Percentiles rank a stretch among this genome's conserved stretches.
phyloP scores from a whole-genome alignment of 495 filamentous ascomycete genomes.

The Aspergillus olivimuriae region DNA sequence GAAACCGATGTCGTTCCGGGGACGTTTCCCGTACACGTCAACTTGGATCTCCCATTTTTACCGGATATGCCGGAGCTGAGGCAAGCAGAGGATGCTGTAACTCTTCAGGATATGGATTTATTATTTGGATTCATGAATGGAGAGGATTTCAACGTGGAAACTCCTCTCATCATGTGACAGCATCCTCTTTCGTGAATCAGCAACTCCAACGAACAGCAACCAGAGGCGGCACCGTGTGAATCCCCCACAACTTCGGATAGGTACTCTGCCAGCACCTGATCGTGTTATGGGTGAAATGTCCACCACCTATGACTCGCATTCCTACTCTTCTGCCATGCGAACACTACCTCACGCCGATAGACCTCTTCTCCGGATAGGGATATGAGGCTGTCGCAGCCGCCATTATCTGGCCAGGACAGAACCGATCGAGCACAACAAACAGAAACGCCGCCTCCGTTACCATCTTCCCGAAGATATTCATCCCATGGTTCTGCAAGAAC shows the following conservation, averaged over 20 bases:
- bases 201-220: background rate
- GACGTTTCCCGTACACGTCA: background rate
- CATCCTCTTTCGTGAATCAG: no score
- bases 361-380: conserved; percentile 41
- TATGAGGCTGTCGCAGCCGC: conserved; percentile 44
- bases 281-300: conserved; percentile 17
- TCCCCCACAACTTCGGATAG: background rate
- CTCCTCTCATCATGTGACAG: no score
- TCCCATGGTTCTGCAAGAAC: conserved; percentile 55
- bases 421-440: conserved; percentile 54
- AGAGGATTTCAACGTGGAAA: no score
- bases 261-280: conserved; percentile 10
- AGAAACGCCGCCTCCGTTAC: conserved; percentile 55
- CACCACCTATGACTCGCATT: conserved; percentile 15
- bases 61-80: no score
- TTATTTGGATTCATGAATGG: conserved; percentile 3
- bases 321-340: conserved; percentile 27
- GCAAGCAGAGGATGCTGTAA: no score
- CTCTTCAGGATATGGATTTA: background rate
- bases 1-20: background rate
- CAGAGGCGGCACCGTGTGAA: no score
- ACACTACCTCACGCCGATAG: conserved; percentile 45
- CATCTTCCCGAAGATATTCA: conserved; percentile 47
- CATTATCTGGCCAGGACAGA: conserved; percentile 53
- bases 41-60: background rate